phyloP scores from a whole-genome alignment of 345 rosid species.

The Acer yangbiense region DNA sequence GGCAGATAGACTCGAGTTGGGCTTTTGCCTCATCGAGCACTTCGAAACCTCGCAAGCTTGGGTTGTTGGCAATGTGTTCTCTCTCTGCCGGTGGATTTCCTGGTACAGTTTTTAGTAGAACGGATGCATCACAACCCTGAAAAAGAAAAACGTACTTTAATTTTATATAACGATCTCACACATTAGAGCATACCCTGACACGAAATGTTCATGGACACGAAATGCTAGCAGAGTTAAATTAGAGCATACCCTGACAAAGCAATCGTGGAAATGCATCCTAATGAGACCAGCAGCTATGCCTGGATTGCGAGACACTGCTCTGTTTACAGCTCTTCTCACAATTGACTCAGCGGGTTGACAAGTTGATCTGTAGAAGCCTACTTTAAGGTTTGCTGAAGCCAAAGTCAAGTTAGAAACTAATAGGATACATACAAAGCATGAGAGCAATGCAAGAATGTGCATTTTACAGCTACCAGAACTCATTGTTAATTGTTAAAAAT shows the following conservation, averaged over 20 bases:
- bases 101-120: conserved; percentile 34
- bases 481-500: not conserved
- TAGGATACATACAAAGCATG: not conserved
- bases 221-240: not conserved
- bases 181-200: too few species aligned
- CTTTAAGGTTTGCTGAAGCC: conserved; percentile 21
- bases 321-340: conserved; percentile 26
- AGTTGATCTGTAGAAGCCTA: conserved; percentile 26
- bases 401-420: conserved; percentile 11
- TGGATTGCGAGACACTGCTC: conserved; percentile 25
- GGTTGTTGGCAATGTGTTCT: conserved; percentile 41
- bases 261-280: conserved; percentile 43
- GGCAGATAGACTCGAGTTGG: conserved; percentile 42
- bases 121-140: conserved; percentile 60
- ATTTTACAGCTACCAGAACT: not conserved
- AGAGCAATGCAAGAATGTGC: not conserved
- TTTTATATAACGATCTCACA: not conserved
- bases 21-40: conserved; percentile 50
- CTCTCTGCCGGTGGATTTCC: conserved; percentile 36
- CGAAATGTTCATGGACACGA: not conserved
- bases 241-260: conserved; percentile 37
- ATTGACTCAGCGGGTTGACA: conserved; percentile 31
- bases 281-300: conserved; percentile 39
- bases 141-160: not conserved
- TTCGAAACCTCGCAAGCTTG: conserved; percentile 50